phyloP scores from a whole-genome alignment of 192 early-diverging fungal genomes.

The Coemansia sp. region DNA sequence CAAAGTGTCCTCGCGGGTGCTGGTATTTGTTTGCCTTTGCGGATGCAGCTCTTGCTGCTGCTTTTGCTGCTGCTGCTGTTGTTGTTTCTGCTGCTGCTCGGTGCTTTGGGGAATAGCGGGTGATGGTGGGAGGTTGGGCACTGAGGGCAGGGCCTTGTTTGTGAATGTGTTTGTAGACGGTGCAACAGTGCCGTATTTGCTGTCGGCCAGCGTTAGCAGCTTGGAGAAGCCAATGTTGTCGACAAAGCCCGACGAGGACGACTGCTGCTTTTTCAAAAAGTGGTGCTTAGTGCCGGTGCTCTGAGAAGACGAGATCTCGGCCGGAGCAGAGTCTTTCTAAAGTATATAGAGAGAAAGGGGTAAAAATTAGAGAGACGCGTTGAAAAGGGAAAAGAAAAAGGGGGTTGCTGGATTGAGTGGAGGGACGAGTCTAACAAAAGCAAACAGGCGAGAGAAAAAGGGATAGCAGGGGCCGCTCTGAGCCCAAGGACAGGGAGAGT shows the following conservation, averaged over 20 bases:
- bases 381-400: no score
- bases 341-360: background rate
- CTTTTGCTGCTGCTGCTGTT: background rate
- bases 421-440: background rate
- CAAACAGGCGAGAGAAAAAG: background rate
- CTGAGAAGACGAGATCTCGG: conserved; percentile 6
- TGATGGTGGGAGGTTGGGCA: conserved; percentile 12
- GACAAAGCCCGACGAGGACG: conserved; percentile 41
- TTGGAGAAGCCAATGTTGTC: conserved; percentile 41
- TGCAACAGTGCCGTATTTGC: conserved; percentile 17
- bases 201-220: conserved; percentile 29
- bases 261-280: conserved; percentile 48
- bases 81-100: background rate
- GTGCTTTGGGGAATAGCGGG: conserved; percentile 2
- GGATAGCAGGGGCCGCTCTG: background rate
- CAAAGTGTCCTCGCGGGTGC: background rate
- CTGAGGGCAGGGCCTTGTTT: conserved; percentile 35
- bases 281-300: conserved; percentile 10
- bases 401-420: background rate
- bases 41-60: background rate
- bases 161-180: conserved; percentile 15
- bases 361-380: no score
- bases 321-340: conserved; percentile 28
- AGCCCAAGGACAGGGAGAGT: background rate
- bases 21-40: background rate